Conservation (phyloP, 345 rosid species). For the Eucalyptus shirleyi region DNA sequence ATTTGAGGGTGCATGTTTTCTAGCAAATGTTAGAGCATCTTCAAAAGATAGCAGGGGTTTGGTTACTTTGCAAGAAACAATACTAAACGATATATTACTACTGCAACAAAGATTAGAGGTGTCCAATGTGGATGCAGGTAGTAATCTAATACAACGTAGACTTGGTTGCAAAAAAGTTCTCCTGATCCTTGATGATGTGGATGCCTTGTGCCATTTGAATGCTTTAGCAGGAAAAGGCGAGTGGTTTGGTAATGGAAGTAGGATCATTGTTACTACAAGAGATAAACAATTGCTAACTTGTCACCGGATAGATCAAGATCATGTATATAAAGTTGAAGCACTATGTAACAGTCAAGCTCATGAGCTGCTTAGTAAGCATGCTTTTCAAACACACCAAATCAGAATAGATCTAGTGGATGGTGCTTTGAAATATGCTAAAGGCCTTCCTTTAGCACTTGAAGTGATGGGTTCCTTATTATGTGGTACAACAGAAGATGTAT, state of each 20-base stretch:
- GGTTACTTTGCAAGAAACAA: background rate
- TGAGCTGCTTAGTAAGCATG: background rate
- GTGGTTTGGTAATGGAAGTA: background rate
- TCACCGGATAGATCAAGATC: background rate
- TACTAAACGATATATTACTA: background rate
- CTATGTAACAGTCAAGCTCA: background rate
- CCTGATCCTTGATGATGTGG: background rate
- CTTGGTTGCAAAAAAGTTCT: background rate
- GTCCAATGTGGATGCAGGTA: background rate
- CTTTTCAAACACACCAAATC: background rate
- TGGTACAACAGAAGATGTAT: background rate
- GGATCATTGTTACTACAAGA: background rate
- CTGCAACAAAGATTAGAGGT: fast-evolving
- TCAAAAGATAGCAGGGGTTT: background rate
- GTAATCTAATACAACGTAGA: background rate
- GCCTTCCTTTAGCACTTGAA: background rate
- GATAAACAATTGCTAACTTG: background rate
- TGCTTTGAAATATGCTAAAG: background rate
- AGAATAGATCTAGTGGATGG: background rate
- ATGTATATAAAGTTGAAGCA: background rate
- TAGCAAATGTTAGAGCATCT: background rate
- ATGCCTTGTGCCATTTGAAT: fast-evolving
- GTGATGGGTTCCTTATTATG: background rate
- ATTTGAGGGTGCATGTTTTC: background rate
- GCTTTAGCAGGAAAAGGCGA: background rate